Evolutionary conservation across 2,329 filamentous ascomycete species (phyloP), one percentile per base, ranked within the genome.

Genomic region (Dactylonectria macrodidyma): DNA sequence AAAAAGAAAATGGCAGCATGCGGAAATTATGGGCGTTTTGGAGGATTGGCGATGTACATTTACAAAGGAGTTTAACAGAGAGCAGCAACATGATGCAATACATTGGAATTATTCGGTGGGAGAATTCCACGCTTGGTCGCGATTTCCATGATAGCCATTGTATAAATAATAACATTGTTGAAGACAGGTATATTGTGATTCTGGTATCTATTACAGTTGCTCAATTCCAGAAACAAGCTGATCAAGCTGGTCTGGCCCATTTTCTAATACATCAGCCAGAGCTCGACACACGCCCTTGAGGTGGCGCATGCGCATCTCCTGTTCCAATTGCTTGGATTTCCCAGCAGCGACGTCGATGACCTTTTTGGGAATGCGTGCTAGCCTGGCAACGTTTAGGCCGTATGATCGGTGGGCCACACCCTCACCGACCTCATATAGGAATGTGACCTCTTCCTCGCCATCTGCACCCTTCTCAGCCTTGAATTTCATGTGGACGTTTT

Each of bases 401-500:
- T 99, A 99, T 19, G 93, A 97, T 5, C 96, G 89, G 84, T 98
- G 95, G 9, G 96, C 95, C 11, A 97, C 93, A 11, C 96, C 96
- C 71, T 96, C 93, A 1, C 90, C 92, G 2, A 98, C 92, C 78
- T 98, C 94, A 78, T 99, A 99, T 56, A 99, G 81, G 77, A 99
- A 99, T 0, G 96, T 98, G 50, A 99, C 92, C 52, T 97, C 92
- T 70, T 94, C 90, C 38, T 93, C 90, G 0, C 84, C 88, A 2
- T 84, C 83, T 1, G 71, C 73, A 6, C 77, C 79, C 5, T 73
- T 78, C 10, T 81, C 81, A 2, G 76, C 78, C 3, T 88, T 90
- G 81, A 99, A 99, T 59, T 89, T 90, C 95, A 99, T 98, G 79
- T 99, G 96, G 54, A 98, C 93, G 79, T 98, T 98, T 74, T 87